Base-by-base conservation (phyloP, 202 grass and related monocot species). In the Dendrocalamus latiflorus region DNA sequence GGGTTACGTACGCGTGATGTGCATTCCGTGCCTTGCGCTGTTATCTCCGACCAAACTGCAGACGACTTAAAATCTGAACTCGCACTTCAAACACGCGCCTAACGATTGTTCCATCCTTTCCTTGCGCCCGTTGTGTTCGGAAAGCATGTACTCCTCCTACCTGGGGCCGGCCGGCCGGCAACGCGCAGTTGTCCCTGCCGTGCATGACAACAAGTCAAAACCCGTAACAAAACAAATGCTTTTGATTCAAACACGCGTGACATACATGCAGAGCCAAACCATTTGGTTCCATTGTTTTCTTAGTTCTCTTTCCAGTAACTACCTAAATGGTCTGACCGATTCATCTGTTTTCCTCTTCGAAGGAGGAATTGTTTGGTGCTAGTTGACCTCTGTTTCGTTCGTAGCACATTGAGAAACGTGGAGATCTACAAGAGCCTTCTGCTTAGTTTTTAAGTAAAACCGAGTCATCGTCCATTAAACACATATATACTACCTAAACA, bases 341-440 rank as follows among this genome's bases (percentile, higher is more conserved):
- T 18, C 7, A 1, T 76, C 73, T 20, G 55, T 22, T 75, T 43
- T 28, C 15, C 73, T 61, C 38, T 28, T 61, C 5, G 24, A 36
- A 36, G 61, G 22, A 39, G 22, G 37, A 22, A 65, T 18, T 25
- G 45, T 74, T 74, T 24, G 15, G 36, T 43, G 65, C 33, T 1
- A 25, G 30, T 63, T 87, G 79, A 87, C 72, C 45, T 53, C 7
- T 59, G 63, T 25, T 51, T 76, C 72, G 43, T 70, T 77, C 24
- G 17, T 48, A 64, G 7, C 53, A 44, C 66, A 49, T 2, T 38
- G 9, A 18, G 43, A 16, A 26, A 53, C 55, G 34, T 62, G 2
- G 1, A 43, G 9, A 2, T 30, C 78, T 7, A 22, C 47, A 39
- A 38, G 8, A 20, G 33, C 30, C 50, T 26, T 55, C 13, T 25